Evolutionary conservation across 768 basidiomycete genomes (phyloP).

Genomic region (Lactifluus subvellereus): DNA sequence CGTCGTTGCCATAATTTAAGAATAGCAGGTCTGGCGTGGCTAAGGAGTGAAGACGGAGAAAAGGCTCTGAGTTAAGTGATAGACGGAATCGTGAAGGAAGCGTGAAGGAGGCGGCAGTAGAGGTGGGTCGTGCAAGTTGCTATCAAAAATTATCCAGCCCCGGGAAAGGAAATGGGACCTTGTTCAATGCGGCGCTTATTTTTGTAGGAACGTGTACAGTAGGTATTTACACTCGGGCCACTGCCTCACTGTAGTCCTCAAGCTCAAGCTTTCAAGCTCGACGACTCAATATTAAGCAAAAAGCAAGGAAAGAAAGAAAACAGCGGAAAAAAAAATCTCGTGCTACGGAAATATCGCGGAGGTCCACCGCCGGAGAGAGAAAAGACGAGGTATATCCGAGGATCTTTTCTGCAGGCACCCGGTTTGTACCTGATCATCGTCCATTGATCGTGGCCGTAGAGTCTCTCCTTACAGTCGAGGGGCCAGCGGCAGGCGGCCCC

Average conservation of each 20-base stretch:
- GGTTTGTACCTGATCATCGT: conserved; percentile 29
- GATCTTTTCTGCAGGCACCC: neutral
- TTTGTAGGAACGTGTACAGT: neutral
- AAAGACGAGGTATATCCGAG: neutral
- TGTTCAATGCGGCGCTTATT: too few species aligned
- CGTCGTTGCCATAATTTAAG: conserved; percentile 12
- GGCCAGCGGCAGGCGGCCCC: conserved; percentile 5
- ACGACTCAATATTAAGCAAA: neutral
- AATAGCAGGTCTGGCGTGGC: neutral
- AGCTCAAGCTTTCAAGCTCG: neutral
- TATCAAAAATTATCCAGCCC: neutral
- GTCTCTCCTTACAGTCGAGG: conserved; percentile 47
- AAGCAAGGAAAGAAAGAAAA: neutral
- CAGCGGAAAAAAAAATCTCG: neutral
- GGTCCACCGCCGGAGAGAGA: neutral
- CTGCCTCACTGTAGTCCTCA: too few species aligned
- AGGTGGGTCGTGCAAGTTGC: neutral
- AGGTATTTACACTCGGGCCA: neutral
- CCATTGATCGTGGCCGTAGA: conserved; percentile 71
- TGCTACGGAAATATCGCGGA: neutral
- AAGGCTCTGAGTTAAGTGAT: neutral
- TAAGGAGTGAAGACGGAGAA: neutral
- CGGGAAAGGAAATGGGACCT: too few species aligned
- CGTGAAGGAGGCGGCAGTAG: neutral
- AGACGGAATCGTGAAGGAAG: neutral